Percentiles rank a stretch among this genome's conserved stretches.
phyloP scores from a whole-genome alignment of 495 filamentous ascomycete species.

The Talaromyces proteolyticus region DNA sequence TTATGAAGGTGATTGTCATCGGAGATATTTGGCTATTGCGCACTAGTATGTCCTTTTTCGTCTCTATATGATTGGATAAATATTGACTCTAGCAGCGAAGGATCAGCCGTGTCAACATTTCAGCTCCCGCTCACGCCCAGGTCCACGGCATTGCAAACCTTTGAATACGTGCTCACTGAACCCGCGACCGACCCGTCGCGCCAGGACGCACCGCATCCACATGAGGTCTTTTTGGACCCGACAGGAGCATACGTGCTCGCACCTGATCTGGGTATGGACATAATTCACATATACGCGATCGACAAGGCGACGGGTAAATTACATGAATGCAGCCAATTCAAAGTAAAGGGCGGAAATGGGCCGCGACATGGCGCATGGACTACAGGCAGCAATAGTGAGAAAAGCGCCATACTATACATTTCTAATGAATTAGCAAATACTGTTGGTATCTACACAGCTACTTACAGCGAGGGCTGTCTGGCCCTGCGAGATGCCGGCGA shows the following conservation, averaged over 20 bases:
- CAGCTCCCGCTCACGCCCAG: constrained; percentile 19
- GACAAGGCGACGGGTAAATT: constrained; percentile 30
- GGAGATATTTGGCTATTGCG: constrained; percentile 19
- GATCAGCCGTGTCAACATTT: constrained; percentile 31
- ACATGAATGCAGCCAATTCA: constrained; percentile 16
- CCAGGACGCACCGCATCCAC: constrained; percentile 65
- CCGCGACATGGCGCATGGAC: constrained; percentile 65
- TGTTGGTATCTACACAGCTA: constrained; percentile 51
- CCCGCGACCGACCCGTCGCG: constrained; percentile 43
- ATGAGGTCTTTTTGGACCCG: constrained; percentile 65
- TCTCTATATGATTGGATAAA: constrained; percentile 6
- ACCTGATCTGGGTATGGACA: constrained; percentile 68
- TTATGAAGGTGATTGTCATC: constrained; percentile 21
- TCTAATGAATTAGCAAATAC: constrained; percentile 56
- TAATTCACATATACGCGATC: constrained; percentile 59
- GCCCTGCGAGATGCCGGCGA: constrained; percentile 24
- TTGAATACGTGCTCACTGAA: constrained; percentile 42
- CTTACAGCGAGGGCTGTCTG: constrained; percentile 42
- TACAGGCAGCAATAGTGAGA: too few species aligned
- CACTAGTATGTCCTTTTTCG: constrained; percentile 27
- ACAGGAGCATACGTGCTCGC: constrained; percentile 57
- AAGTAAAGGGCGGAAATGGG: constrained; percentile 46
- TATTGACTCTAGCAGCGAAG: too few species aligned
- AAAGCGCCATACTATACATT: too few species aligned
- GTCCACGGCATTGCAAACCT: constrained; percentile 32